Percentiles rank a stretch among this genome's conserved stretches.
These are phyloP conservation scores for Fusarium sp. DNA, from an alignment of 2,329 filamentous ascomycete species.

Conservation along the genomic window DNA sequence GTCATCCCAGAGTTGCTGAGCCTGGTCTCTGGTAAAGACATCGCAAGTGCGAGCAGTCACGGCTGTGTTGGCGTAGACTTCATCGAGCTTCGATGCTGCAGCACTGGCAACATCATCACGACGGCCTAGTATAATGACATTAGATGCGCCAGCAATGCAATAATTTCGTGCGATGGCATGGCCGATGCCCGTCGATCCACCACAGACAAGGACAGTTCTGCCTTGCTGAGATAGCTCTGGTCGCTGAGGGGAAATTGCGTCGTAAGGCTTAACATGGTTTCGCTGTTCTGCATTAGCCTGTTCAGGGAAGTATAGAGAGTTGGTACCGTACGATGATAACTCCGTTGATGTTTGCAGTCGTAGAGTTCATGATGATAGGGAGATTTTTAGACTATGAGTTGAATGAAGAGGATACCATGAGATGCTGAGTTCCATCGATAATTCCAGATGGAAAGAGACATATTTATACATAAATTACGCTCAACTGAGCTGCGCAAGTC, in stretches of 20 bases:
- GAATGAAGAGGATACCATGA: neutral
- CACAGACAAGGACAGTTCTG: slow-evolving; percentile 73
- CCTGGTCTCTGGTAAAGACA: slow-evolving; percentile 4
- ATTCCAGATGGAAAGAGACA: neutral
- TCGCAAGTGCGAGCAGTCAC: slow-evolving; percentile 16
- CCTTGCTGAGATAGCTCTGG: slow-evolving; percentile 57
- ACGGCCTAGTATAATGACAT: slow-evolving; percentile 54
- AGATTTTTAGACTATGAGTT: neutral
- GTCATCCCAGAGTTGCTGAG: slow-evolving; percentile 20
- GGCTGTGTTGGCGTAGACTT: slow-evolving; percentile 14
- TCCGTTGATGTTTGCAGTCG: slow-evolving; percentile 18
- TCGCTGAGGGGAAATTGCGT: slow-evolving; percentile 52
- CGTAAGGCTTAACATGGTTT: slow-evolving; percentile 53
- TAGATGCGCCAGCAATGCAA: slow-evolving; percentile 54
- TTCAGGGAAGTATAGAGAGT: rapidly evolving
- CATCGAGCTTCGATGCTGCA: slow-evolving; percentile 15
- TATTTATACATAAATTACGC: neutral
- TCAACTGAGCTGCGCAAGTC: neutral
- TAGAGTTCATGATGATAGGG: neutral
- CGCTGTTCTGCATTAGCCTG: neutral
- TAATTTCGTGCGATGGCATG: slow-evolving; percentile 72
- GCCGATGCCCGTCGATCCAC: slow-evolving; percentile 74
- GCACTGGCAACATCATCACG: slow-evolving; percentile 18
- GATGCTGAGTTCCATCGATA: neutral
- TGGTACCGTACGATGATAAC: slow-evolving; percentile 9